Base-by-base conservation (phyloP, 306 rosid species). In the Vigna mungo region DNA sequence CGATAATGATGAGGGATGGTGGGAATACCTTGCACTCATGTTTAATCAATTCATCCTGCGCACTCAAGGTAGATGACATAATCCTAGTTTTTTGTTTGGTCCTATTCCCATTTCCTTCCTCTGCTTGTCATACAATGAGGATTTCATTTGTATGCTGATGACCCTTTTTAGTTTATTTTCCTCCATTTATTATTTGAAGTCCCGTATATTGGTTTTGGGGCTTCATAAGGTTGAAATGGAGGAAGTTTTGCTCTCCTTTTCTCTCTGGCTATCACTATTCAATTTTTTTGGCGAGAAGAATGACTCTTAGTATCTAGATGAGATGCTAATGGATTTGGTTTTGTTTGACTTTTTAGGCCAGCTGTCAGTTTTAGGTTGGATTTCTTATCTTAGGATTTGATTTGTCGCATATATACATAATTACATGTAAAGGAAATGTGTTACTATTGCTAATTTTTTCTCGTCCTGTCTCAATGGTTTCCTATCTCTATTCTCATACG, bases 21-120 rank as follows among this genome's bases (percentile, higher is more conserved):
- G 98, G 93, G 97, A 85, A 91, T 92, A 89, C 91, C 90, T 82
- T 89, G 97, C 97, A 88, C 89, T 83, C 95, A 90, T 95, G 96
- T 92, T 95, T 94, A 90, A 89, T 89, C 97, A 94, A 89, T 92
- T 90, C 98, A 88, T 90, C 92, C 96, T 90, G 93, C 96, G 81
- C 81, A 85, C 78, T 82, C 90, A 88, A 95, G 97, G 93, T 92
- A 88, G 95, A 89, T 82, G 86, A 90, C 92, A 90, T 82, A 81
- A 88, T 88, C 90, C 84, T 88, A 81, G 85, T 86, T 89, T 90
- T 77, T 82, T 84, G 81, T 83, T 72, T 59, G 88, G 86, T 82
- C 86, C 74, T 71, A 65, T 77, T 86, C 80, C 75, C 70, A 80
- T 80, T 88, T 87, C 90, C 86, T 72, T 81, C 88, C 68, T 75